Evolutionary conservation across 371 early-diverging fungal species (phyloP).

Genomic region (Mucor saturninus): DNA sequence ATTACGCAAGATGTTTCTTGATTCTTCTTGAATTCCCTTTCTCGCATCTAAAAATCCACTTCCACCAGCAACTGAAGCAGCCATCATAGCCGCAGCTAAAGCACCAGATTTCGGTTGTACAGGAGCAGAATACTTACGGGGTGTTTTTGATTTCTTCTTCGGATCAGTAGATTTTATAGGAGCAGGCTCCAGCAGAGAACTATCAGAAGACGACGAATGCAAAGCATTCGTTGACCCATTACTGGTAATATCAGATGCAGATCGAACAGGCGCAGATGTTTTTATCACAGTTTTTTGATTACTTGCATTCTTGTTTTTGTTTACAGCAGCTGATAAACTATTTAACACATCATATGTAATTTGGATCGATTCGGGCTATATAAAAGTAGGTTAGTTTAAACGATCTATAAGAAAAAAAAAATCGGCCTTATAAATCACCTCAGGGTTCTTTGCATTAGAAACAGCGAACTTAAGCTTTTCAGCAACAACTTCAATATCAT

Average conservation of each 20-base stretch:
- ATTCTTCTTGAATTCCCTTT: conserved; percentile 29
- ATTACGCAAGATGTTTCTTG: conserved; percentile 10
- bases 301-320: conserved; percentile 30
- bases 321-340: conserved; percentile 40
- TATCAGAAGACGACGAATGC: conserved; percentile 1
- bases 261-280: conserved; percentile 24
- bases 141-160: conserved; percentile 41
- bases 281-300: conserved; percentile 41
- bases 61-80: conserved; percentile 53
- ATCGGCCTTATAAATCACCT: conserved; percentile 21
- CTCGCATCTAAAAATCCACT: conserved; percentile 46
- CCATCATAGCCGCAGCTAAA: conserved; percentile 58
- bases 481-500: conserved; percentile 45
- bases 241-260: conserved; percentile 12
- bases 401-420: background rate
- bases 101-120: conserved; percentile 51
- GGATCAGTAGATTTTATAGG: conserved; percentile 17
- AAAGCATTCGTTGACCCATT: conserved; percentile 13
- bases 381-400: background rate
- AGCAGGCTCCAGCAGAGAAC: conserved; percentile 2
- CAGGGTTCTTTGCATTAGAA: conserved; percentile 41
- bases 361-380: conserved; percentile 45
- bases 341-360: conserved; percentile 47
- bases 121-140: conserved; percentile 39
- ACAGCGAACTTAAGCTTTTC: conserved; percentile 47